Evolutionary conservation across 257 asterid species (phyloP), one percentile per base, ranked within the genome.

Genomic region (Knoxia roxburghii): DNA sequence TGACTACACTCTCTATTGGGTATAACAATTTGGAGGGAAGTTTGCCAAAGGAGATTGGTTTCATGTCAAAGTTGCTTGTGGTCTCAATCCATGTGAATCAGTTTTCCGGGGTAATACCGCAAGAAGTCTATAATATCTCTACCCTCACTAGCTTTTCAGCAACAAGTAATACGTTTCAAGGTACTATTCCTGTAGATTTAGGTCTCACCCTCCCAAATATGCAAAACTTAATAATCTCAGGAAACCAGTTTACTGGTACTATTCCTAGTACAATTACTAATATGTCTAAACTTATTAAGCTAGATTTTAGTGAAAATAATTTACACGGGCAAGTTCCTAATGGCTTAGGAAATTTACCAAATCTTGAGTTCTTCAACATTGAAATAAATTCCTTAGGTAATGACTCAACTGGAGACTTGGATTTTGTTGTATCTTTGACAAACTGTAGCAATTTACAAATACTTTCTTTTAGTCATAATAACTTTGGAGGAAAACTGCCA

Each of bases 31-130:
- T 77, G 70, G 17, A 43, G n/a, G 80, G 85, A 9, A 14, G 53
- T 64, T 55, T 77, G 17, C 78, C 85, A 0, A 71, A 74, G 62
- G 73, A 71, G 29, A 41, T 80, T 12, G 69, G 68, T 60, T 69
- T 39, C 15, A 69, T 77, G 9, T 40, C 39, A 20, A 49, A 23
- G 11, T 72, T 80, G 8, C 11, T 12, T 39, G n/a, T n/a, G n/a
- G n/a, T 41, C 21, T 8, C 33, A n/a, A n/a, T 80, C 0, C 15
- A 2, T 33, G 61, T 26, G 9, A 75, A 68, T 61, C 32, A 41
- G 0, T 64, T 80, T 24, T 71, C 68, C 23, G 76, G 78, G 2
- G 30, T 45, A 5, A 40, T 80, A 3, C 82, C 78, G 2, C 41
- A 51, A 8, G 71, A 57, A 18, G 26, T 77, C 10, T 80, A 63